Evolutionary conservation across 176 grass and related monocot genomes (phyloP), one percentile per base, ranked within the genome.

Genomic region (Pontederia paniculata): DNA sequence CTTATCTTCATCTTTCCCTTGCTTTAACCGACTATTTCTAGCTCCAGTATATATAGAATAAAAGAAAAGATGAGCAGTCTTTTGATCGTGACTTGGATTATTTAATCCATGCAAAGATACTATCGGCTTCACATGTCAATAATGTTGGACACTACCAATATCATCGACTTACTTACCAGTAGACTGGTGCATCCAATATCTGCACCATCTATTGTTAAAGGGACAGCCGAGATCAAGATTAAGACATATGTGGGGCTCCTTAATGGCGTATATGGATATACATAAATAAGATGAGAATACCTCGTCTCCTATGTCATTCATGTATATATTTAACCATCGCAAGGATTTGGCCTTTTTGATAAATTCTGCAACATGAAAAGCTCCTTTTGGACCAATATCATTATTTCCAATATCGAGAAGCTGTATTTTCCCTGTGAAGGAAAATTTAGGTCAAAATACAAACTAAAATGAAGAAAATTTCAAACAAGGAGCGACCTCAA

Each of bases 371-470:
- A 91, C 78, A 60, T 81, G 75, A 49, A 61, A 74, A 55, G 84
- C 82, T 77, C 93, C 93, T 75, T 91, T 76, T 0, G 83, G 71
- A 41, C 72, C 71, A 74, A 98, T 91, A 60, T 84, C 79, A 59
- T 91, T 98, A 80, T 91, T 98, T 42, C 93, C 93, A 74, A 98
- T 73, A 88, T 98, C 93, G 70, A 98, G 68, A 50, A 88, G 74
- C 46, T 60, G 90, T 60, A 88, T 77, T 60, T 90, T 74, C 47
- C 86, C 93, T 98, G 63, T 45, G 79, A 50, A 69, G 43, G 54
- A 79, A 44, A 25, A 1, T 15, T 21, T 28, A 45, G 48, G 9
- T 48, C 15, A 12, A 63, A 23, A 47, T 15, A 47, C 17, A 63
- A 12, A 63, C 46, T 59, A 42, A 15, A 59, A 8, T 48, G 16